These are phyloP conservation scores for Beauveria sp. DNA, from an alignment of 2,329 filamentous ascomycete species.

Conservation along the genomic window DNA sequence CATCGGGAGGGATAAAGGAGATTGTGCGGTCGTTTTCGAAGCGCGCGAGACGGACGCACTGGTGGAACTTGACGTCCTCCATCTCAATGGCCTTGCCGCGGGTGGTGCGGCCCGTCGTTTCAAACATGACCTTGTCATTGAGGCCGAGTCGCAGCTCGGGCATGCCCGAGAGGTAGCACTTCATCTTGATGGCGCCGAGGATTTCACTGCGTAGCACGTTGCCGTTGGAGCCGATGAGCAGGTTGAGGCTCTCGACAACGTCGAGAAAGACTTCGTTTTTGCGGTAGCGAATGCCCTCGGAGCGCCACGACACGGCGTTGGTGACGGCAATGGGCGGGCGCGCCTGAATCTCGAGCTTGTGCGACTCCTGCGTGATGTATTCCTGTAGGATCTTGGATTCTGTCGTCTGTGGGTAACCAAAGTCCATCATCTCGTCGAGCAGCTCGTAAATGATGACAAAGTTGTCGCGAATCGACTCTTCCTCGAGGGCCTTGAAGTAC, in stretches of 20 bases:
- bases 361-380: slow-evolving; percentile 98
- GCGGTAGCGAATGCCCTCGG: slow-evolving; percentile 93
- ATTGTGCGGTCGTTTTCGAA: slow-evolving; percentile 99
- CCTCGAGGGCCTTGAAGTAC: slow-evolving; percentile 98
- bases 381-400: slow-evolving; percentile 98
- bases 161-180: slow-evolving; percentile 98
- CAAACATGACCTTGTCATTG: slow-evolving; percentile 99
- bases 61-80: slow-evolving; percentile 99
- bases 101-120: slow-evolving; percentile 89
- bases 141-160: slow-evolving; percentile 87
- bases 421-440: slow-evolving; percentile 99
- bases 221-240: slow-evolving; percentile 87
- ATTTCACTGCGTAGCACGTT: slow-evolving; percentile 96
- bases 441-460: slow-evolving; percentile 99
- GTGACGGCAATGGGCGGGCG: slow-evolving; percentile 95
- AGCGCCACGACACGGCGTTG: slow-evolving; percentile 96
- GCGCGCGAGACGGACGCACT: slow-evolving; percentile 88
- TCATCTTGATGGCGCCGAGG: slow-evolving; percentile 97
- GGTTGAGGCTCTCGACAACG: slow-evolving; percentile 91
- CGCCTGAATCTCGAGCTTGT: slow-evolving; percentile 95
- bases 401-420: slow-evolving; percentile 97
- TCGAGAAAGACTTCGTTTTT: slow-evolving; percentile 99
- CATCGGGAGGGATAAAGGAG: slow-evolving; percentile 96
- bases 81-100: slow-evolving; percentile 97
- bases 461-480: slow-evolving; percentile 98